These are phyloP conservation scores for Carex cristatella DNA, from an alignment of 176 grass and related monocot genomes.

Conservation along the genomic window DNA sequence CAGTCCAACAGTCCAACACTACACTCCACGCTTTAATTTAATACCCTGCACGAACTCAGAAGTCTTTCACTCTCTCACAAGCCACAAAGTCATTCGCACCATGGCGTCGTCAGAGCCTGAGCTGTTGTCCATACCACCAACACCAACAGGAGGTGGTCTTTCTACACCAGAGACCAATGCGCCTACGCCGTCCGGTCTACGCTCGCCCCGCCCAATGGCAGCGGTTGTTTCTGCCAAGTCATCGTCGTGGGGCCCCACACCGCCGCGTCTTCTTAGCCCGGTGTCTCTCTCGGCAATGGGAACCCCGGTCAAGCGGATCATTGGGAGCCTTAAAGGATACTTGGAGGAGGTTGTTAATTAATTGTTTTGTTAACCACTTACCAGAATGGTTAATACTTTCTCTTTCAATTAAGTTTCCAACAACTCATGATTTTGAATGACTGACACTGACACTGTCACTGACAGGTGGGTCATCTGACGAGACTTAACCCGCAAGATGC, in stretches of 20 bases:
- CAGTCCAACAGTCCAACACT: not conserved
- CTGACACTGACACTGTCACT: not conserved
- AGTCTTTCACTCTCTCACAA: too few relatives aligned
- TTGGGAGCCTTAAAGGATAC: conserved; percentile 79
- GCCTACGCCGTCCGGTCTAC: conserved; percentile 16
- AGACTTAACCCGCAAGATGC: conserved; percentile 90
- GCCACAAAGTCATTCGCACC: too few relatives aligned
- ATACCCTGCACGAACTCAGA: too few relatives aligned
- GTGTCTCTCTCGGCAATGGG: conserved; percentile 35
- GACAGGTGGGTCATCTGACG: conserved; percentile 76
- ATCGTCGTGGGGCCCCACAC: conserved; percentile 29
- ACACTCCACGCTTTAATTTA: too few relatives aligned
- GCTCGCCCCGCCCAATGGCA: not conserved
- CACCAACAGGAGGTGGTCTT: conserved; percentile 39
- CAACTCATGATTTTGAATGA: too few relatives aligned
- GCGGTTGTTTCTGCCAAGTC: conserved; percentile 10
- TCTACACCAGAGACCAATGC: conserved; percentile 52
- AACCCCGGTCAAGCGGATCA: conserved; percentile 68
- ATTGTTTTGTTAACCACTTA: not conserved
- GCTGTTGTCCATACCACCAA: conserved; percentile 85
- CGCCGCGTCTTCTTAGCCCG: conserved; percentile 36
- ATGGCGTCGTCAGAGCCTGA: conserved; percentile 51
- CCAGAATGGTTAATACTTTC: not conserved
- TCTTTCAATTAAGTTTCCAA: not conserved
- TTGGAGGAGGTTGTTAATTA: conserved; percentile 49